phyloP scores from a whole-genome alignment of 805 yeast species.

The Candida methanosorbosa region DNA sequence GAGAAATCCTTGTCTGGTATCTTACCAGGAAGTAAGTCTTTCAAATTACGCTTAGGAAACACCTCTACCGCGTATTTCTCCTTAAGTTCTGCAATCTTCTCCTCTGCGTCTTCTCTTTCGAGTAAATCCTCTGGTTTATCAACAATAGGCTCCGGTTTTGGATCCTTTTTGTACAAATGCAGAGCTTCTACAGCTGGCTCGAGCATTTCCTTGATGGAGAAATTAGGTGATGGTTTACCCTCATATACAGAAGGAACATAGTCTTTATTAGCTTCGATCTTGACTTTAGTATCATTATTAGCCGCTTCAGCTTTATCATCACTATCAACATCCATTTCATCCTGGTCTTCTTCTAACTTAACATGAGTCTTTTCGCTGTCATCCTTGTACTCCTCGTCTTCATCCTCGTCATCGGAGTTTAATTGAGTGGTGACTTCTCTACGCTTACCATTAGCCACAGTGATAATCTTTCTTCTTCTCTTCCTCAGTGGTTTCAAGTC shows the following conservation, averaged over 20 bases:
- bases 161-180: conserved; percentile 28
- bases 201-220: conserved; percentile 13
- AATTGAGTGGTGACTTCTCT: conserved; percentile 8
- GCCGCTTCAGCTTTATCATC: conserved; percentile 4
- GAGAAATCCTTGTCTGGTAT: conserved; percentile 86
- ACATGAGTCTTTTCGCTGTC: background rate
- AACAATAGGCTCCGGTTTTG: conserved; percentile 67
- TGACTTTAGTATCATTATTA: conserved; percentile 1
- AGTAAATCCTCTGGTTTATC: conserved; percentile 55
- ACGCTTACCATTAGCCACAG: conserved; percentile 13
- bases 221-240: conserved; percentile 5
- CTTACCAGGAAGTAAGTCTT: conserved; percentile 74
- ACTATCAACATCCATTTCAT: conserved; percentile 5
- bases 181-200: conserved; percentile 12
- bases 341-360: conserved; percentile 8
- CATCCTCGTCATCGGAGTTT: background rate
- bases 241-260: conserved; percentile 35
- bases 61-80: conserved; percentile 80
- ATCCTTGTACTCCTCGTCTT: conserved; percentile 5
- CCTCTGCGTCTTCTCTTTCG: conserved; percentile 56
- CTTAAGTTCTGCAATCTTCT: conserved; percentile 62
- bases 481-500: conserved; percentile 10
- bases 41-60: conserved; percentile 74
- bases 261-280: conserved; percentile 1
- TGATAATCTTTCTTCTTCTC: conserved; percentile 12